Evolutionary conservation across 2,329 filamentous ascomycete species (phyloP), one percentile per base, ranked within the genome.

Genomic region (Fusarium tricinctum): DNA sequence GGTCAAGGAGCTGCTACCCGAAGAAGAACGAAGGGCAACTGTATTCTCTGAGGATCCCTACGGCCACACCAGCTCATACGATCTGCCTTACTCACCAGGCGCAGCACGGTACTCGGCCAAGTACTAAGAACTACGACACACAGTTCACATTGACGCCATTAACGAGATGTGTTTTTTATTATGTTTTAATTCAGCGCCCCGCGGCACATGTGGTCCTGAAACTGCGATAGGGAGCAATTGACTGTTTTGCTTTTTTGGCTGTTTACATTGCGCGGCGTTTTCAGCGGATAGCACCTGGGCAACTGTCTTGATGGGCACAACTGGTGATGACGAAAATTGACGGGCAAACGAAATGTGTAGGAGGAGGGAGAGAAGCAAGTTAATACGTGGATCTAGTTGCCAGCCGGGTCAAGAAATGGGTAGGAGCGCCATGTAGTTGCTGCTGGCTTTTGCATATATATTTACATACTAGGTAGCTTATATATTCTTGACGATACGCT

Each of bases 1-100:
- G 78, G 92, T 98, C 77, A 98, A 98, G 83, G 95, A 98, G 67
- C 85, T 93, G 13, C 85, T 96, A 19, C 88, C 91, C 44, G 92
- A 96, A 69, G 93, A 96, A 58, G 92, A 95, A 61, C 90, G 91
- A 62, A 88, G 92, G 60, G 84, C 84, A 22, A 94, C 92, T 3
- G 80, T 91, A 45, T 96, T 94, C 79, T 83, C 86, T 45, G 91
- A 93, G 58, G 89, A 91, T 68, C 86, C 87, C 3, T 89, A 88
- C 66, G 84, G 83, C 50, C 88, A 89, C 39, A 81, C 86, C 3
- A 85, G 82, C 66, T 78, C 80, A 8, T 87, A 84, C 74, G 86
- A 88, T 57, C 78, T 84, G 71, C 79, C 83, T 7, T 85, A 84
- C 74, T 84, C 84, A 32, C 83, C 82, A 32, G 52, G 77, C 51